Base-by-base conservation (phyloP, 2,329 filamentous ascomycete species). In the Penicillium sp. region DNA sequence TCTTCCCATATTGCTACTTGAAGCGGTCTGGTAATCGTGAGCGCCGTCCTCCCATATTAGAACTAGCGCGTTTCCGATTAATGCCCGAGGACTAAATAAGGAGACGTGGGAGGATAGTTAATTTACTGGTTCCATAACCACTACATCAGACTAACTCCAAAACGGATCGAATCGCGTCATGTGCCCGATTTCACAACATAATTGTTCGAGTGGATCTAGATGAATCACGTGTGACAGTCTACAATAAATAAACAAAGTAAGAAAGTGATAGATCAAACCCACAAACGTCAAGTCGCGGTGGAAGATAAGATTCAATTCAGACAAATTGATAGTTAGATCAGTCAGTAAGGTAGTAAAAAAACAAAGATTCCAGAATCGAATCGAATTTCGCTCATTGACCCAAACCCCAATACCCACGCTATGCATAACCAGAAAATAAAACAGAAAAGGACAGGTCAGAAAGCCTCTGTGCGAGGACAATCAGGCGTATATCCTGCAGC, bases 361-460 rank as follows among this genome's bases (percentile, higher is more conserved):
- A 44, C 26, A 47, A 27, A 42, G 9, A 50, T 26, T 56, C 31
- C 33, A 54, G 39, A 58, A 58, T 58, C 16, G 47, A 54, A 62
- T 59, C 13, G 45, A 39, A 19, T 10, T 53, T 62, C 61, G 61
- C 62, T 63, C 59, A 58, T 53, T 57, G 42, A 53, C 52, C 50
- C 46, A 61, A 42, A 64, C 60, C 55, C 56, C 49, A 50, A 47
- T 62, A 56, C 63, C 67, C 68, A 72, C 71, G 69, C 71, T 72
- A 72, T 71, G 69, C 71, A 66, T 62, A 45, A 54, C 53, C 52
- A 45, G 9, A 52, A 50, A 55, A 49, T 16, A 58, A 55, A 45
- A 50, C 6, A 53, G 16, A 57, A 50, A 53, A 47, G 21, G 48
- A 50, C 50, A 53, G 53, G 37, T 51, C 56, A 52, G 53, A 54